phyloP scores from a whole-genome alignment of 208 protist genomes.

The Leishmania gerbilli region DNA sequence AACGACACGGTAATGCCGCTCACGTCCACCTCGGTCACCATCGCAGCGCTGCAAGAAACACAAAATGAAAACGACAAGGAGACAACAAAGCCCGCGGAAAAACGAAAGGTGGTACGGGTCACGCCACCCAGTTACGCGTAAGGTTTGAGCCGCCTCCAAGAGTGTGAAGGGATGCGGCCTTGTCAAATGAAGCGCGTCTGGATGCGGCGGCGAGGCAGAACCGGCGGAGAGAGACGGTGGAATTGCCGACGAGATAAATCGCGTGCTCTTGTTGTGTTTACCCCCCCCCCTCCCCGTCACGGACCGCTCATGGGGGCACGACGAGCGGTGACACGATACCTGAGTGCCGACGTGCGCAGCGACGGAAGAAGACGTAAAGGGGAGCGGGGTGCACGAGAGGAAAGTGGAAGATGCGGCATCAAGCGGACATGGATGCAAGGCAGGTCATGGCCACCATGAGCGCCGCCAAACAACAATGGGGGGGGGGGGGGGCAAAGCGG shows the following conservation, averaged over 20 bases:
- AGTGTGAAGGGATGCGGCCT: not conserved
- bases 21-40: conserved; percentile 44
- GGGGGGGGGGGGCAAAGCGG: not conserved
- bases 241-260: not conserved
- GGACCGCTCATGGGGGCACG: not conserved
- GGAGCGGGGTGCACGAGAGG: not conserved
- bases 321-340: not conserved
- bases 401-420: not conserved
- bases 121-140: not conserved
- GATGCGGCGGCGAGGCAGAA: not conserved
- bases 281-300: not conserved
- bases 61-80: not conserved
- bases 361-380: not conserved
- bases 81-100: not conserved
- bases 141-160: not conserved
- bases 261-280: not conserved
- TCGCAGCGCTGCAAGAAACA: conserved; percentile 3
- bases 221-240: not conserved
- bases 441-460: not conserved
- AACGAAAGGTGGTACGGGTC: not conserved
- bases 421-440: not conserved
- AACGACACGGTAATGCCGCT: conserved; percentile 71
- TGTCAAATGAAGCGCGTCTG: not conserved
- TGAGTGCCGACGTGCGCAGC: not conserved
- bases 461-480: too few relatives aligned